These are phyloP conservation scores for Penicillium sp. DNA, from an alignment of 2,329 filamentous ascomycete genomes.

Conservation along the genomic window DNA sequence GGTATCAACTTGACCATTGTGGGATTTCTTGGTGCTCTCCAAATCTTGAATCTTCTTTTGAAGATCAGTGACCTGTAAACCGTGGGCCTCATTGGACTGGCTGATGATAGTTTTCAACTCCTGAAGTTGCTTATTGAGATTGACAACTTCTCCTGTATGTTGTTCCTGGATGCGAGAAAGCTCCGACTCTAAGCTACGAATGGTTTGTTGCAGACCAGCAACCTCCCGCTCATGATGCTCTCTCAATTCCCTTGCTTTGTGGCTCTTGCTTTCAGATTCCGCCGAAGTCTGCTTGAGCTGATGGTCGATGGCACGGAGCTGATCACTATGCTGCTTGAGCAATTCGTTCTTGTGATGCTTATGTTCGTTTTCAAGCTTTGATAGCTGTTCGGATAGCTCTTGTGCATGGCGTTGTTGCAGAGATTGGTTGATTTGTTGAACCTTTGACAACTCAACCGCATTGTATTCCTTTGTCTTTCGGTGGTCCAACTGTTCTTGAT, in stretches of 20 bases:
- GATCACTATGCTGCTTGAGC: slow-evolving; percentile 46
- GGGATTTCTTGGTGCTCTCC: slow-evolving; percentile 48
- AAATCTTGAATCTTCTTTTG: slow-evolving; percentile 60
- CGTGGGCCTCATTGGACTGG: slow-evolving; percentile 60
- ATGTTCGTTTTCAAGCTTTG: slow-evolving; percentile 48
- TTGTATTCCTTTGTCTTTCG: slow-evolving; percentile 62
- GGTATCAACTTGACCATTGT: slow-evolving; percentile 59
- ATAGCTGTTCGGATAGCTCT: slow-evolving; percentile 54
- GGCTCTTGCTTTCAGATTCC: slow-evolving; percentile 43
- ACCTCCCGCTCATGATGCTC: slow-evolving; percentile 59
- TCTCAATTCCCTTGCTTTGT: slow-evolving; percentile 30
- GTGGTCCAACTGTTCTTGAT: slow-evolving; percentile 73
- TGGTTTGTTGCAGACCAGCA: slow-evolving; percentile 61
- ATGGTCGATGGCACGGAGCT: slow-evolving; percentile 50
- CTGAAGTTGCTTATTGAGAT: slow-evolving; percentile 58
- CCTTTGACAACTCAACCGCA: slow-evolving; percentile 55
- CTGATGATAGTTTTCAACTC: slow-evolving; percentile 52
- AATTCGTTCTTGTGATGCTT: slow-evolving; percentile 44
- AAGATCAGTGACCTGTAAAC: slow-evolving; percentile 62
- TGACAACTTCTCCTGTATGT: slow-evolving; percentile 57
- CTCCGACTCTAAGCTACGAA: slow-evolving; percentile 58
- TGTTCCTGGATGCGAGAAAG: slow-evolving; percentile 51
- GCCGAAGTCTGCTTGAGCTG: slow-evolving; percentile 47
- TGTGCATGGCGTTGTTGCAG: slow-evolving; percentile 69
- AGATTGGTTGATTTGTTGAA: slow-evolving; percentile 68